Percentiles rank a stretch among this genome's conserved stretches.
phyloP scores from a whole-genome alignment of 805 yeast species.

The Saccharomycopsis sp. region DNA sequence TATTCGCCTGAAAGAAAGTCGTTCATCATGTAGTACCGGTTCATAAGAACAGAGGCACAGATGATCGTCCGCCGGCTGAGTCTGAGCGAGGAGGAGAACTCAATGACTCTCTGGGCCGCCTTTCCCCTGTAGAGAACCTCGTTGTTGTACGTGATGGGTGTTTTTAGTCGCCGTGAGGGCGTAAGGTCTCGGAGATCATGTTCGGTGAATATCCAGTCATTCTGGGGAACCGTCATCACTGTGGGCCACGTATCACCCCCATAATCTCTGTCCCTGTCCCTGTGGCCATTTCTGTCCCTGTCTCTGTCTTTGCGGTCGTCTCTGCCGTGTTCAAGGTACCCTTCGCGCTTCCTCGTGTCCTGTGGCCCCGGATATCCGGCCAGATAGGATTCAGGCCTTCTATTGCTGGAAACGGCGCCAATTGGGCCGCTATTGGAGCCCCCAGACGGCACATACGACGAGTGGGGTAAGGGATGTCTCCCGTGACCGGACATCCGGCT shows the following conservation, averaged over 20 bases:
- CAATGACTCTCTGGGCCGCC: slow-evolving; percentile 7
- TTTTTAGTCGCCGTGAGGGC: slow-evolving; percentile 6
- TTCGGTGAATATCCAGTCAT: slow-evolving; percentile 17
- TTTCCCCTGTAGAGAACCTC: slow-evolving; percentile 15
- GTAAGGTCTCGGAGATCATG: slow-evolving; percentile 16
- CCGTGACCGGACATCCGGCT: background rate
- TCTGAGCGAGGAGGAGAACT: slow-evolving; percentile 10
- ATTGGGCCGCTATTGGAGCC: too few species aligned
- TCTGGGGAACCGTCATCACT: slow-evolving; percentile 16
- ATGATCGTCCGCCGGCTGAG: slow-evolving; percentile 14
- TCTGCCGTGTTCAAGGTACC: background rate
- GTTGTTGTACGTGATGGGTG: slow-evolving; percentile 4
- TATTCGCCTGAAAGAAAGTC: slow-evolving; percentile 14
- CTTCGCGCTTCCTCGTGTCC: background rate
- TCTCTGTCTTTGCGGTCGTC: background rate
- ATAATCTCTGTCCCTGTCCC: background rate
- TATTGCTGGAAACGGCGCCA: too few species aligned
- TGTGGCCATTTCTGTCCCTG: background rate
- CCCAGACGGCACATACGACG: background rate
- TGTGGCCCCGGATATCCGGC: too few species aligned
- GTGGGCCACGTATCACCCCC: slow-evolving; percentile 20
- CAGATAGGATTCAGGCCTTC: too few species aligned
- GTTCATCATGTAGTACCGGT: slow-evolving; percentile 19
- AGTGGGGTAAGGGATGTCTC: background rate
- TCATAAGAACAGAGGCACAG: slow-evolving; percentile 12